A percentile compares a stretch with the other conserved stretches of the same genome.
These are phyloP conservation scores for Aspergillus pseudotamarii DNA, from an alignment of 2,329 filamentous ascomycete genomes.

Conservation along the genomic window DNA sequence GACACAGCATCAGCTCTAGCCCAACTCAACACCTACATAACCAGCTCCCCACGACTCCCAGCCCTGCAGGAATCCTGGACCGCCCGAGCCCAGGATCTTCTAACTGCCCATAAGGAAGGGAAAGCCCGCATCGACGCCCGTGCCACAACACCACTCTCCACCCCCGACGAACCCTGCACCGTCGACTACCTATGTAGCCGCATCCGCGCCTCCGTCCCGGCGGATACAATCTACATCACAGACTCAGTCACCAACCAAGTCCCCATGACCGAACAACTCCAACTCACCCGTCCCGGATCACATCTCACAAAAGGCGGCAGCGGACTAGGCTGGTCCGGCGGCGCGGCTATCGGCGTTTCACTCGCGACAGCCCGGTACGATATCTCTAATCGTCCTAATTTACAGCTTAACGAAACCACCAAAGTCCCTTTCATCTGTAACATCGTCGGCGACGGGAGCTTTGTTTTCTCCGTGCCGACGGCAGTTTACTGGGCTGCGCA, in stretches of 20 bases:
- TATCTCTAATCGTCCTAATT: constrained; percentile 2
- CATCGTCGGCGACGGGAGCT: constrained; percentile 65
- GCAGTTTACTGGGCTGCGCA: constrained; percentile 69
- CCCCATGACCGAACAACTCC: constrained; percentile 12
- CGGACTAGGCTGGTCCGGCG: constrained; percentile 77
- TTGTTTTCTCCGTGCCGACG: constrained; percentile 64
- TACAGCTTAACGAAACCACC: neutral
- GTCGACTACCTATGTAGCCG: constrained; percentile 12
- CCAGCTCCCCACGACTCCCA: neutral
- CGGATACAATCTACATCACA: constrained; percentile 11
- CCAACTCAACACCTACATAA: constrained; percentile 11
- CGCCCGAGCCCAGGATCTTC: neutral
- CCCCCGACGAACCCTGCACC: constrained; percentile 3
- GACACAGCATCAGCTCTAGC: constrained; percentile 6
- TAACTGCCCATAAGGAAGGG: neutral
- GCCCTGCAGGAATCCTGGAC: neutral
- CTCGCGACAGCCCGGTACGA: constrained; percentile 52
- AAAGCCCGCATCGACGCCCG: constrained; percentile 2
- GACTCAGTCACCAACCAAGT: constrained; percentile 15
- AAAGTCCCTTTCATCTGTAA: constrained; percentile 5
- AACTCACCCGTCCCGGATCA: constrained; percentile 31
- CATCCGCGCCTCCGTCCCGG: constrained; percentile 4
- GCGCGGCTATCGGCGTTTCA: constrained; percentile 73
- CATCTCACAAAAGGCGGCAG: constrained; percentile 69
- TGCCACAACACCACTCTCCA: neutral